Conservation (phyloP, 2,329 filamentous ascomycete genomes). For the Epichloe sylvatica region DNA sequence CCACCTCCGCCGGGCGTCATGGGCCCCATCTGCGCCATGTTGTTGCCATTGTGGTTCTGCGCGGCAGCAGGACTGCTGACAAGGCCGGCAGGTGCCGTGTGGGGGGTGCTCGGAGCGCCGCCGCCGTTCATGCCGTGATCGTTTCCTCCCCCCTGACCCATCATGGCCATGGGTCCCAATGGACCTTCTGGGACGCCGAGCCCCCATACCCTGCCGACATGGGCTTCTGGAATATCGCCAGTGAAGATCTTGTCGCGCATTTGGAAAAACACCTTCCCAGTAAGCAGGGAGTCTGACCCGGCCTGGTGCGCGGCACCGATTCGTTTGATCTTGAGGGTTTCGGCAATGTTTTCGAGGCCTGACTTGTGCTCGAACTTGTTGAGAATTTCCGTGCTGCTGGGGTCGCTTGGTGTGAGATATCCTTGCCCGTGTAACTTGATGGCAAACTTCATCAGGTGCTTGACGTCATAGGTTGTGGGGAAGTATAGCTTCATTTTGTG, state of each 20-base stretch:
- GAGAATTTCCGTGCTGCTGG: constrained; percentile 57
- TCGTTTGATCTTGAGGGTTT: constrained; percentile 81
- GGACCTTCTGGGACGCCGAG: constrained; percentile 56
- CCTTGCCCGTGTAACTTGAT: constrained; percentile 52
- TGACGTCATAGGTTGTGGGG: constrained; percentile 86
- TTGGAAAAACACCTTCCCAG: constrained; percentile 88
- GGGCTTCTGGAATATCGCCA: constrained; percentile 65
- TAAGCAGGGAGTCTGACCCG: constrained; percentile 84
- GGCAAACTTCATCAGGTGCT: constrained; percentile 89
- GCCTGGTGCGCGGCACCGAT: constrained; percentile 82
- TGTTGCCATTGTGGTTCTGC: constrained; percentile 42
- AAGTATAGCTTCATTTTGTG: constrained; percentile 85
- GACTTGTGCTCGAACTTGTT: constrained; percentile 81
- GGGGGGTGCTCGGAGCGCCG: constrained; percentile 49
- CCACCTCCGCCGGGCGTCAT: constrained; percentile 67
- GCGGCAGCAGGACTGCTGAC: constrained; percentile 32
- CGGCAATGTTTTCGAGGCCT: constrained; percentile 83
- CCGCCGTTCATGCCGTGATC: constrained; percentile 25
- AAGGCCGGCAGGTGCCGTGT: constrained; percentile 43
- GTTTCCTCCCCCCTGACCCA: constrained; percentile 17
- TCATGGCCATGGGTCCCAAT: constrained; percentile 18
- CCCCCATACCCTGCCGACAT: constrained; percentile 85
- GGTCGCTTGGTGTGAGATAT: constrained; percentile 49
- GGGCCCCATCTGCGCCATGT: constrained; percentile 44
- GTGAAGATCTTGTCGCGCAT: constrained; percentile 81